These are phyloP conservation scores for Diplodia mutila DNA, from an alignment of 2,329 filamentous ascomycete genomes.

Conservation along the genomic window DNA sequence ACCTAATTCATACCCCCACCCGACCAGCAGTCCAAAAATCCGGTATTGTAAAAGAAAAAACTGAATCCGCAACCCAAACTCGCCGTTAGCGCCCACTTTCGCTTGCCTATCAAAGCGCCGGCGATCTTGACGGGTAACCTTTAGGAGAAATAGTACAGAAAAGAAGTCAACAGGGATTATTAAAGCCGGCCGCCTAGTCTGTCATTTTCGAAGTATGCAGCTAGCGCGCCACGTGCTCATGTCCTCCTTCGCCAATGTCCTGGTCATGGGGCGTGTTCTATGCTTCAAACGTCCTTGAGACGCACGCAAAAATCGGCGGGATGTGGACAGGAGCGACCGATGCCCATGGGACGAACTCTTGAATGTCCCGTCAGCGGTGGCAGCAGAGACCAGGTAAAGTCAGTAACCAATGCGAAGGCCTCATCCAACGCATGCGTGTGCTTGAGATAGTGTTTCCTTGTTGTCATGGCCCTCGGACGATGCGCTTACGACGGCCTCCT, in stretches of 20 bases:
- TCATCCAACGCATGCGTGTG: constrained; percentile 20
- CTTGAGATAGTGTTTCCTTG: constrained; percentile 6
- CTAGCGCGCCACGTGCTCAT: background rate
- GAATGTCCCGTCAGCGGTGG: background rate
- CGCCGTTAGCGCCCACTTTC: constrained; percentile 7
- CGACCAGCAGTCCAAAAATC: constrained; percentile 16
- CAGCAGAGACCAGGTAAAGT: background rate
- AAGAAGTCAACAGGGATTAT: constrained; percentile 18
- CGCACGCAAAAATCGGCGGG: background rate
- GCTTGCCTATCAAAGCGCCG: constrained; percentile 16
- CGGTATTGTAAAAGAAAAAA: constrained; percentile 17
- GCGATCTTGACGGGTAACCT: constrained; percentile 18
- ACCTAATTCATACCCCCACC: constrained; percentile 16
- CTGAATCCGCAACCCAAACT: constrained; percentile 6
- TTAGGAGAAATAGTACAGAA: constrained; percentile 23
- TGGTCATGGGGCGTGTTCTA: background rate
- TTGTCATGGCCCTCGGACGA: background rate
- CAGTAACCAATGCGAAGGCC: constrained; percentile 17
- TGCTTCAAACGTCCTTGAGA: background rate
- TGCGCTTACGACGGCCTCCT: constrained; percentile 28
- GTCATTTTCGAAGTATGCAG: constrained; percentile 4
- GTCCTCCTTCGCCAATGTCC: background rate
- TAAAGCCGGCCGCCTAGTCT: constrained; percentile 11
- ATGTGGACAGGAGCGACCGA: constrained; percentile 3
- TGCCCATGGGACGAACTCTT: background rate